phyloP scores from a whole-genome alignment of 176 grass and related monocot genomes.

The Aegilops sharonensis region DNA sequence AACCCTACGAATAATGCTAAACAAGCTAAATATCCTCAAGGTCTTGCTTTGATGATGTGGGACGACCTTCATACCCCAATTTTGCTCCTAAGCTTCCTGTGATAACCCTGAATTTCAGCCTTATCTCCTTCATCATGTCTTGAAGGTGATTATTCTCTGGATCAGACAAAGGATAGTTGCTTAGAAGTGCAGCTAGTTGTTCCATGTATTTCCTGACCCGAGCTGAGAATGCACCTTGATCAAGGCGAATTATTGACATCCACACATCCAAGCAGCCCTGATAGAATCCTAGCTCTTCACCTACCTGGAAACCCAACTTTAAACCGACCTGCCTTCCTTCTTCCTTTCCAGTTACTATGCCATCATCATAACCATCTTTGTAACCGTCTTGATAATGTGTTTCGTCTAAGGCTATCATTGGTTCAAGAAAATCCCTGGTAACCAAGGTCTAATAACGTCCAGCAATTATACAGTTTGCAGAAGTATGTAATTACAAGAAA shows the following conservation, averaged over 20 bases:
- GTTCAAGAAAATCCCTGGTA: conserved; percentile 59
- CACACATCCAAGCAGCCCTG: conserved; percentile 49
- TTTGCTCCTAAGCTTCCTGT: conserved; percentile 43
- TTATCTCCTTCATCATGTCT: conserved; percentile 41
- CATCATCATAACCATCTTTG: conserved; percentile 51
- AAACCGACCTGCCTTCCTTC: conserved; percentile 47
- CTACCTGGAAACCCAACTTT: conserved; percentile 45
- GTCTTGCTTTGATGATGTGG: conserved; percentile 14
- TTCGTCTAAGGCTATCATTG: conserved; percentile 46
- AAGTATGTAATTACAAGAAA: neutral
- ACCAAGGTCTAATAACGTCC: neutral
- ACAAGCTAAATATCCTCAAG: conserved; percentile 30
- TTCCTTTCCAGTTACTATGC: conserved; percentile 48
- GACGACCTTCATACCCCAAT: conserved; percentile 53
- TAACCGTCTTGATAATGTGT: conserved; percentile 43
- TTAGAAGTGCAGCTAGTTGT: conserved; percentile 37
- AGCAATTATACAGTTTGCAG: neutral
- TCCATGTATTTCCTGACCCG: conserved; percentile 40
- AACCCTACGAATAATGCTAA: neutral
- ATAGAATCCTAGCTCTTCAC: conserved; percentile 67
- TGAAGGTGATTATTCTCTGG: conserved; percentile 62
- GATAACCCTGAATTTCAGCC: conserved; percentile 59
- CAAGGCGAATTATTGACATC: conserved; percentile 24
- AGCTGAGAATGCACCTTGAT: conserved; percentile 31
- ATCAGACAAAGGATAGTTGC: conserved; percentile 39